Base-by-base conservation (phyloP, 345 rosid genomes). In the Arabidopsis thaliana region DNA sequence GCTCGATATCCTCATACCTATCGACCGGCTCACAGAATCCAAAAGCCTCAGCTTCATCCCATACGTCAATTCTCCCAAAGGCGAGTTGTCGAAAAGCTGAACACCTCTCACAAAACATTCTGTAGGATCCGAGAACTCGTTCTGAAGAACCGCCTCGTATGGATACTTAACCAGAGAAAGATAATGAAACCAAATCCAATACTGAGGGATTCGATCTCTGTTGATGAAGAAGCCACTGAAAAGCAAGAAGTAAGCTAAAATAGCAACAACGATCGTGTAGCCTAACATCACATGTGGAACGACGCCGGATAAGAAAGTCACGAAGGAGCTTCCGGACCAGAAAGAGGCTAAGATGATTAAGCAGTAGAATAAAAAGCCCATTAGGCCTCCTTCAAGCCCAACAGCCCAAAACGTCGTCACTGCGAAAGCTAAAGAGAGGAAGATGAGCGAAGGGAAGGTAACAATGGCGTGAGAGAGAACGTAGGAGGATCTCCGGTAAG, bases 161-260 rank as follows among this genome's bases (percentile, higher is more conserved):
- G 98, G 96, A 36, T 89, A 93, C 67, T 93, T 91, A 49, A 91
- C 91, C 4, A 93, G 85, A 11, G 98, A 91, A 2, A 91, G 68
- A 82, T 88, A 93, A 79, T 93, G 96, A 67, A 91, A 88, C 97
- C 97, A 91, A 8, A 87, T 38, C 97, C 97, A 91, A 59, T 87
- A 91, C 1, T 38, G 4, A 3, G 94, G 96, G 48, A 93, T 86
- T 16, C 97, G 74, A 48, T 88, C 84, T 3, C 89, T 74, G 33
- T 88, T 82, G 32, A 94, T 85, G 91, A 91, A 91, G 87, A 94
- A 91, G 13, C 98, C 98, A 28, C 97, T 88, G 81, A 94, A 90
- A 10, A 94, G 88, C 10, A 93, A 80, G 79, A 88, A 91, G 83
- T 91, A 94, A 41, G 96, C 90, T 11, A 91, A 60, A 23, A 89